phyloP scores from a whole-genome alignment of 352 stramenopile species.

The Thraustotheca clavata region DNA sequence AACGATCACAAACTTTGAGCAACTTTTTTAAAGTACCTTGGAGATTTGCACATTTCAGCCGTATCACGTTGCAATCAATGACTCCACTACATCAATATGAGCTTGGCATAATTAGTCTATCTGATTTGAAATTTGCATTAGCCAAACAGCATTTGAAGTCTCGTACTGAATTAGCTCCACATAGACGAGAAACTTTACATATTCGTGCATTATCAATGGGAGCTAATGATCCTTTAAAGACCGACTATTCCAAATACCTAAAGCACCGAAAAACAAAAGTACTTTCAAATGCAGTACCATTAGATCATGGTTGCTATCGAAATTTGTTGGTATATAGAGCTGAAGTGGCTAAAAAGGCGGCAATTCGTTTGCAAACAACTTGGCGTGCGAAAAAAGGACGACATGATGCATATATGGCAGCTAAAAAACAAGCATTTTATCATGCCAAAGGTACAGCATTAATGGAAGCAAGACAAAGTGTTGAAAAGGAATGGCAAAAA shows the following conservation, averaged over 20 bases:
- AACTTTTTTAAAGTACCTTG: slow-evolving; percentile 54
- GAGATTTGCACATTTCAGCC: slow-evolving; percentile 70
- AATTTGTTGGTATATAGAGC: slow-evolving; percentile 77
- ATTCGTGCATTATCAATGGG: slow-evolving; percentile 84
- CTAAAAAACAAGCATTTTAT: slow-evolving; percentile 86
- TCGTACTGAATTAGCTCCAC: slow-evolving; percentile 45
- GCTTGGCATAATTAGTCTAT: slow-evolving; percentile 78
- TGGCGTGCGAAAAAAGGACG: slow-evolving; percentile 72
- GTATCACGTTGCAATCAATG: slow-evolving; percentile 82
- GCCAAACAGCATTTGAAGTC: slow-evolving; percentile 41
- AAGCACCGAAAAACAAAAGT: slow-evolving; percentile 52
- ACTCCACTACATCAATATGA: slow-evolving; percentile 77
- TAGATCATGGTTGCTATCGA: slow-evolving; percentile 82
- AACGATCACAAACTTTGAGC: slow-evolving; percentile 60
- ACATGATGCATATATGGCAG: slow-evolving; percentile 49
- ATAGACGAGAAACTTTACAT: slow-evolving; percentile 74
- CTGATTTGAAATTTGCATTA: slow-evolving; percentile 81
- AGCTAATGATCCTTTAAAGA: slow-evolving; percentile 87
- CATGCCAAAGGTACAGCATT: slow-evolving; percentile 74
- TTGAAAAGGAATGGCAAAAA: slow-evolving; percentile 66
- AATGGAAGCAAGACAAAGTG: slow-evolving; percentile 36
- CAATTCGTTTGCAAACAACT: slow-evolving; percentile 72
- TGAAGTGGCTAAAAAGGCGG: slow-evolving; percentile 54
- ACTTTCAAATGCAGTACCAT: slow-evolving; percentile 77
- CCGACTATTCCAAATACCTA: slow-evolving; percentile 90